Conservation (phyloP, 2,329 filamentous ascomycete genomes). For the Nigrospora oryzae region DNA sequence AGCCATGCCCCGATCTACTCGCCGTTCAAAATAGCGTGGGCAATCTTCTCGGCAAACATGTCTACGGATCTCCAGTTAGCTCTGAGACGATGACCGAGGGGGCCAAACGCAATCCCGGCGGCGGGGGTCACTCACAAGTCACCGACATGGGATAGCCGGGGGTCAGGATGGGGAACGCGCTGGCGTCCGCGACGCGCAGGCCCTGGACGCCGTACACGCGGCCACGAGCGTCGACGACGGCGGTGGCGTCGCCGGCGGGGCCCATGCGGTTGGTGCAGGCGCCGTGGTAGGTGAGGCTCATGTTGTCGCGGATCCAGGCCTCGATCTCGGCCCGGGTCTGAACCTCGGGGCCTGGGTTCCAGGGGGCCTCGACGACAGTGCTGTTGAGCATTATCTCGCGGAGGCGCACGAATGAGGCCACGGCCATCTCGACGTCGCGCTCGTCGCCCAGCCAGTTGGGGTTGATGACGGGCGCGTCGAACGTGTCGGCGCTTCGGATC, state of each 20-base stretch:
- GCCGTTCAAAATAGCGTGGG: no score
- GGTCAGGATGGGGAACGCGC: slow-evolving; percentile 4
- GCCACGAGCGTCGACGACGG: slow-evolving; percentile 8
- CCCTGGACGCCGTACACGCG: slow-evolving; percentile 8
- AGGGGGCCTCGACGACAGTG: no score
- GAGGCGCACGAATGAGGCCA: no score
- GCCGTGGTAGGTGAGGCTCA: slow-evolving; percentile 7
- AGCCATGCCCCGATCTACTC: no score
- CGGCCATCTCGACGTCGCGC: background rate
- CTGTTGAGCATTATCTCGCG: no score
- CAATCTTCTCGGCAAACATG: no score
- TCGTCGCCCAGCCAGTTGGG: slow-evolving; percentile 1
- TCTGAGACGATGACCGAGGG: no score
- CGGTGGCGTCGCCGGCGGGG: slow-evolving; percentile 2
- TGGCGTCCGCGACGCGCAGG: slow-evolving; percentile 7
- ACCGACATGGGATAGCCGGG: slow-evolving; percentile 1
- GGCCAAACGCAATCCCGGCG: no score
- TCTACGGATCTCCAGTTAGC: no score
- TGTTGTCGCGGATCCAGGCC: slow-evolving; percentile 1
- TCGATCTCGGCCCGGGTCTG: slow-evolving; percentile 5
- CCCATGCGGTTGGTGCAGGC: slow-evolving; percentile 11
- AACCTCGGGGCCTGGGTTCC: slow-evolving; percentile 2
- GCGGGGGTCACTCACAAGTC: no score
- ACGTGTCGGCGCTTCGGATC: background rate
- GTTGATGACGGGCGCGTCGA: background rate